Evolutionary conservation across 164 flowering plant species (phyloP).

Genomic region (Litsea cubeba): DNA sequence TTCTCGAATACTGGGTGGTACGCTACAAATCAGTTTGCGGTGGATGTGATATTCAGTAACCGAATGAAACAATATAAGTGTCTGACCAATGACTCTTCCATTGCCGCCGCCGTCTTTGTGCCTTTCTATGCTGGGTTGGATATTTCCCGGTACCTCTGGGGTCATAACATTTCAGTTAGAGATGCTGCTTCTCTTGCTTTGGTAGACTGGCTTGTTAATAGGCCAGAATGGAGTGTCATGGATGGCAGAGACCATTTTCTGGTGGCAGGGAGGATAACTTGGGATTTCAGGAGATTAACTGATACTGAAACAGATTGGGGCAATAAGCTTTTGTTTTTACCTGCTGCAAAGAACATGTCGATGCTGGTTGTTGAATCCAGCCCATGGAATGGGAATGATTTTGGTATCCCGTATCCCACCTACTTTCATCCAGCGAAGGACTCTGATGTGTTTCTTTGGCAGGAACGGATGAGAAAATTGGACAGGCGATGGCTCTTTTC

Average conservation of each 20-base stretch:
- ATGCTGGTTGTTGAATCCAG: conserved; percentile 93
- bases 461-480: conserved; percentile 75
- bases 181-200: conserved; percentile 81
- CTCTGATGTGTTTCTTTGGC: conserved; percentile 76
- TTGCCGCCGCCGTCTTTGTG: conserved; percentile 88
- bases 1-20: conserved; percentile 82
- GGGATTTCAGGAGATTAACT: conserved; percentile 78
- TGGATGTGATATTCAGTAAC: conserved; percentile 81
- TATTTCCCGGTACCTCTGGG: conserved; percentile 84
- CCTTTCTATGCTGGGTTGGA: conserved; percentile 96
- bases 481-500: conserved; percentile 78
- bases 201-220: conserved; percentile 71
- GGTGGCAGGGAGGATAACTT: conserved; percentile 87
- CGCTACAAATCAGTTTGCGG: conserved; percentile 86
- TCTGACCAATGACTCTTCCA: conserved; percentile 74
- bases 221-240: conserved; percentile 87
- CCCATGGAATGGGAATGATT: conserved; percentile 93
- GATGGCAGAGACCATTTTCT: conserved; percentile 88
- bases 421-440: conserved; percentile 95
- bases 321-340: conserved; percentile 77
- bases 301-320: conserved; percentile 82
- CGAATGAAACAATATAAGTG: conserved; percentile 94
- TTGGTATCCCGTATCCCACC: conserved; percentile 89
- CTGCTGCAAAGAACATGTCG: conserved; percentile 87
- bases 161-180: conserved; percentile 58